Evolutionary conservation across 83 land plant species (phyloP).

Genomic region (Diphasiastrum complanatum): DNA sequence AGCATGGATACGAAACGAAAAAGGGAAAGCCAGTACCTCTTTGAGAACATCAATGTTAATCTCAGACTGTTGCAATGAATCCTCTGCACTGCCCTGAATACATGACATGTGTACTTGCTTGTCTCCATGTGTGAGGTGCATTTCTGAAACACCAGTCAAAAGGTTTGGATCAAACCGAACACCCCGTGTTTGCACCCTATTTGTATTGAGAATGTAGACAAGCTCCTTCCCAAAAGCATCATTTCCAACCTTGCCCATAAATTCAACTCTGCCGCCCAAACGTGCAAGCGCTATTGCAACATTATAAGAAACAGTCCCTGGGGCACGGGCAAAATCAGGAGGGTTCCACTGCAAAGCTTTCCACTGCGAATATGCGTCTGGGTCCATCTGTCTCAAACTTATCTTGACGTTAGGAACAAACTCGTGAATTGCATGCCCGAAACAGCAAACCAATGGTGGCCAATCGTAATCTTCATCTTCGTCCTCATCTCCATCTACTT

Average conservation of each 20-base stretch:
- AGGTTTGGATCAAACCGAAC: constrained; percentile 48
- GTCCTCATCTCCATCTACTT: too few relatives aligned
- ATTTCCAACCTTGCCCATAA: constrained; percentile 87
- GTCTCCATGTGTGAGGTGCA: constrained; percentile 43
- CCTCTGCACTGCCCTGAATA: constrained; percentile 57
- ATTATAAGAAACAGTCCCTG: constrained; percentile 77
- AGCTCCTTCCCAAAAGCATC: constrained; percentile 69
- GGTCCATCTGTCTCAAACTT: constrained; percentile 53
- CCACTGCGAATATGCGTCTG: constrained; percentile 85
- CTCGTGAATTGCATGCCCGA: constrained; percentile 82
- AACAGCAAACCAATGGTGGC: constrained; percentile 93
- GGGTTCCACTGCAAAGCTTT: constrained; percentile 89
- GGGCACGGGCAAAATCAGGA: constrained; percentile 84
- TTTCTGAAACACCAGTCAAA: constrained; percentile 43
- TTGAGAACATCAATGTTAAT: constrained; percentile 64
- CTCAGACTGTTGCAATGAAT: constrained; percentile 43
- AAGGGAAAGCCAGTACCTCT: constrained; percentile 47
- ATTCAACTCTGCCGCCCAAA: constrained; percentile 75
- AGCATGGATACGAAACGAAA: too few relatives aligned
- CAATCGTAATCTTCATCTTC: constrained; percentile 43
- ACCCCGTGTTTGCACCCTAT: constrained; percentile 81
- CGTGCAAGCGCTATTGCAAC: constrained; percentile 81
- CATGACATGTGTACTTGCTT: constrained; percentile 52
- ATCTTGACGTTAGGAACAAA: constrained; percentile 79
- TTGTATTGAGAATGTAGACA: constrained; percentile 54